Base-by-base conservation (phyloP, 441 rosid genomes). In the Adansonia madagascariensis region DNA sequence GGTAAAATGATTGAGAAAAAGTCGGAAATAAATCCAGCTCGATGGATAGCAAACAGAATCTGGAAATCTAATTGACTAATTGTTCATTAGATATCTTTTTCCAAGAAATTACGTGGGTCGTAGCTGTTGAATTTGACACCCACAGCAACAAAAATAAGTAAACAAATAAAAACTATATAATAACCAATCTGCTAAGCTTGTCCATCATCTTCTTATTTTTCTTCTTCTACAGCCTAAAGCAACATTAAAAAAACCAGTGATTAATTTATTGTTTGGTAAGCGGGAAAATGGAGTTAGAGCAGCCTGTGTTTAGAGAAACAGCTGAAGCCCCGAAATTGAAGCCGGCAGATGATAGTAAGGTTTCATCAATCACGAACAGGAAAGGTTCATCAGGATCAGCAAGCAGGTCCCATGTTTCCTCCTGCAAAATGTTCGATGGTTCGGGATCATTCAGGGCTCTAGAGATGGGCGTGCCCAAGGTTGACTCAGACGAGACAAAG, bases 381-480 rank as follows among this genome's bases (percentile, higher is more conserved):
- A 6, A 10, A 60, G 17, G 73, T 11, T 12, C 20, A 8, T 22
- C 27, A n/a, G 17, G 2, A 14, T 47, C 72, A 8, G 14, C 77
- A 3, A 1, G 57, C 10, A 3, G 47, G 4, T 49, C 77, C 22
- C 35, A 80, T 35, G 75, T 55, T 72, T 10, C 64, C 9, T 14
- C 66, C 15, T 55, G 64, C 67, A 84, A 75, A 6, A 80, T 83
- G 8, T 73, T 72, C 57, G 27, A 61, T 24, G 56, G 39, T 41
- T 80, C 78, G 0, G 82, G 80, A 24, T 85, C 87, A 0, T 84
- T 84, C 65, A 39, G 81, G 67, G 41, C 64, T 12, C 82, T 85
- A 6, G 85, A 84, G 6, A 71, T 41, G 74, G 90, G 87, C 1
- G 78, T 81, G 11, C 84, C 82, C 0, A 31, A 59, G 14, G 52